Evolutionary conservation across 805 yeast species (phyloP), one percentile per base, ranked within the genome.

Genomic region (Starmerella potacharoeniae): DNA sequence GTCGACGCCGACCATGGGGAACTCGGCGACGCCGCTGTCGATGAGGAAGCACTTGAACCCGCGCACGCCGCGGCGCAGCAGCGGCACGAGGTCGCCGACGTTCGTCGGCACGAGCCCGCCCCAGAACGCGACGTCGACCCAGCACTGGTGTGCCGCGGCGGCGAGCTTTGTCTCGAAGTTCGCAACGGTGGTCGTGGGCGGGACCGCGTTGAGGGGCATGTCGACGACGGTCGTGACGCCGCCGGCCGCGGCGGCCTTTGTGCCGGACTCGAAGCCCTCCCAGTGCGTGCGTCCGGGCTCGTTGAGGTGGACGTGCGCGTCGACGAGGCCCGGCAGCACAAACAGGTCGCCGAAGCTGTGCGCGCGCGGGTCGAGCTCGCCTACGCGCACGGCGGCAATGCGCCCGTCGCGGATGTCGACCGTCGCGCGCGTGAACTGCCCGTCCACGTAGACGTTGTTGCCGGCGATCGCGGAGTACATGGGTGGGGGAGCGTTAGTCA

Each of bases 271-370:
- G 68, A 91, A 90, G 1, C 97, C 97, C 69, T 90, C 97, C 97
- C 97, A 90, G 58, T 88, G 95, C 1, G 97, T 90, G 63, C 97
- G 75, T 10, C 97, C 97, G 0, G 97, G 97, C 63, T 91, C 97
- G 68, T 90, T 90, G 62, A 90, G 73, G 65, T 90, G 97, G 35
- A 90, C 97, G 68, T 90, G 97, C 8, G 95, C 78, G 65, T 90
- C 97, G 4, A 90, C 96, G 33, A 90, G 75, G 0, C 97, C 97
- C 0, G 97, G 97, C 73, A 91, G 73, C n/a, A 90, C 76, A 39
- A 78, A 78, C 28, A 73, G 67, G 1, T 93, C 90, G 5, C 84
- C 74, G 5, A 83, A 81, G 58, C 82, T 74, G 41, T 82, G 69
- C 16, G 64, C 58, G 5, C 22, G 50, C 11, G 62, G 50, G 43